These are phyloP conservation scores for Chara braunii DNA, from an alignment of 139 green algal species.

Conservation along the genomic window DNA sequence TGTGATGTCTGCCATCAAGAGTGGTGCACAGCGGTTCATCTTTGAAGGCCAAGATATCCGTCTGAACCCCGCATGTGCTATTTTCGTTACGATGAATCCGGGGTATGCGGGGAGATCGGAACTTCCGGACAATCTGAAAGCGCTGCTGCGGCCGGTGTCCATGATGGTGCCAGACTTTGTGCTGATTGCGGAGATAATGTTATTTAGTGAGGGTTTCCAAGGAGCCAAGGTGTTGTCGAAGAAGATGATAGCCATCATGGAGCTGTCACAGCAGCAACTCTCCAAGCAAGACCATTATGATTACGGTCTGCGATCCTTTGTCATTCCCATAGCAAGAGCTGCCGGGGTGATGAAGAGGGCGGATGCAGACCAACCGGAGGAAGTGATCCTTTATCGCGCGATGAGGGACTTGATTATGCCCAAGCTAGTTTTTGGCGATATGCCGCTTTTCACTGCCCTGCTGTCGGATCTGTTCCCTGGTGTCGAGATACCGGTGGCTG, in stretches of 20 bases:
- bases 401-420: slow-evolving; percentile 78
- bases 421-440: slow-evolving; percentile 76
- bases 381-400: slow-evolving; percentile 72
- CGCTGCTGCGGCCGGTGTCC: slow-evolving; percentile 69
- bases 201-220: slow-evolving; percentile 75
- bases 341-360: slow-evolving; percentile 67
- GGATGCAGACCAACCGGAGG: slow-evolving; percentile 63
- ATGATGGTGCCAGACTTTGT: slow-evolving; percentile 87
- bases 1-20: slow-evolving; percentile 79
- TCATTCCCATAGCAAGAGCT: slow-evolving; percentile 73
- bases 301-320: slow-evolving; percentile 69
- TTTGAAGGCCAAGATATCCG: slow-evolving; percentile 73
- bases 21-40: slow-evolving; percentile 57
- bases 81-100: slow-evolving; percentile 87
- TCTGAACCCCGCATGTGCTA: slow-evolving; percentile 66
- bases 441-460: slow-evolving; percentile 74
- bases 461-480: slow-evolving; percentile 76
- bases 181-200: slow-evolving; percentile 84
- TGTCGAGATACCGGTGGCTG: slow-evolving; percentile 59
- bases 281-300: slow-evolving; percentile 82
- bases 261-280: slow-evolving; percentile 77
- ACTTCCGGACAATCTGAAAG: slow-evolving; percentile 65
- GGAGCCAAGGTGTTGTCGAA: slow-evolving; percentile 65
- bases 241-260: slow-evolving; percentile 86
- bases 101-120: slow-evolving; percentile 64